Evolutionary conservation across 2,329 filamentous ascomycete species (phyloP).

Genomic region (Sporothrix variecibatus): DNA sequence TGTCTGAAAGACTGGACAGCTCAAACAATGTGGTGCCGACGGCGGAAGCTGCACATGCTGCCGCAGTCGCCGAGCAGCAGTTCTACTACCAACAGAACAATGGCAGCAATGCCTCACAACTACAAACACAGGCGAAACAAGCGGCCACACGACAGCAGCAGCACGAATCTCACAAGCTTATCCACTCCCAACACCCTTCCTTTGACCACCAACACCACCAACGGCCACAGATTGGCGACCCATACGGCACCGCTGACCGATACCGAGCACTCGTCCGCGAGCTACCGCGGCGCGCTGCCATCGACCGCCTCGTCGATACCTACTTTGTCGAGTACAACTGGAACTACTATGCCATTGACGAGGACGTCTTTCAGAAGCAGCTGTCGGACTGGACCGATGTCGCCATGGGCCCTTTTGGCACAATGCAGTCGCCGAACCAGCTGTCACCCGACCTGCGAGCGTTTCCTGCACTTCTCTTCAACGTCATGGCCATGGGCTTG

Average conservation of each 20-base stretch:
- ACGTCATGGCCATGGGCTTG: conserved; percentile 57
- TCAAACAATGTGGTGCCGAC: not conserved
- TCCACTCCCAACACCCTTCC: conserved; percentile 24
- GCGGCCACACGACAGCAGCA: conserved; percentile 3
- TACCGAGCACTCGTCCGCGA: conserved; percentile 62
- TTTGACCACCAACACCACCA: conserved; percentile 14
- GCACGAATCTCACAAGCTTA: not conserved
- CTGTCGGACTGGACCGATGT: conserved; percentile 57
- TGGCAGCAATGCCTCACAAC: not conserved
- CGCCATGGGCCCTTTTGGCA: conserved; percentile 47
- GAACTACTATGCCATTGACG: conserved; percentile 59
- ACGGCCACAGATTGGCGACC: conserved; percentile 38
- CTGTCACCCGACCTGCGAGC: conserved; percentile 54
- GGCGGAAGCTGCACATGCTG: conserved; percentile 20
- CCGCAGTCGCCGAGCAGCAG: conserved; percentile 20
- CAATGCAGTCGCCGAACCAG: conserved; percentile 52
- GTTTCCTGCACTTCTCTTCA: conserved; percentile 62
- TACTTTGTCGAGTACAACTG: conserved; percentile 62
- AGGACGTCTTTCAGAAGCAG: conserved; percentile 52
- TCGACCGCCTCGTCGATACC: conserved; percentile 56
- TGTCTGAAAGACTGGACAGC: conserved; percentile 20
- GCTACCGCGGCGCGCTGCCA: conserved; percentile 55
- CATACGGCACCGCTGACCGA: conserved; percentile 52
- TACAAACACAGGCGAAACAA: not conserved
- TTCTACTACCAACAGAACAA: conserved; percentile 19